Conservation (phyloP, 805 yeast genomes). For the Pichia cabralensis region DNA sequence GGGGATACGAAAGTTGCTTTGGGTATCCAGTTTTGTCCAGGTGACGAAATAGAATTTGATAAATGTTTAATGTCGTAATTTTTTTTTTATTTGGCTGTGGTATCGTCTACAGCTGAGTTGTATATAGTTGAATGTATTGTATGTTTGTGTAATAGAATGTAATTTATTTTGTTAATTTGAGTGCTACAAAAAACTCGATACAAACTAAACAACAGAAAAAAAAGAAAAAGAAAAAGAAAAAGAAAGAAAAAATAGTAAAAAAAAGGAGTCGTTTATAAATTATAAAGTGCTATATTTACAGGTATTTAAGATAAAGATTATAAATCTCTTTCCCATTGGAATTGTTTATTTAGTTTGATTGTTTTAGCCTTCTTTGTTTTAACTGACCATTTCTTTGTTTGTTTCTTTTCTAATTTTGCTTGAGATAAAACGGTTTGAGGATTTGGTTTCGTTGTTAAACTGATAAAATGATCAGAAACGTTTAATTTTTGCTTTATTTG, state of each 20-base stretch:
- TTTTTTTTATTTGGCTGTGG: no score
- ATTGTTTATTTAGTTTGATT: constrained; percentile 14
- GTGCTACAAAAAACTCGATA: no score
- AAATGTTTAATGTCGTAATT: no score
- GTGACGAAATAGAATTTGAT: constrained; percentile 13
- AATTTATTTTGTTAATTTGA: no score
- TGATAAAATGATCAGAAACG: constrained; percentile 23
- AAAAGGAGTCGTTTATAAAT: no score
- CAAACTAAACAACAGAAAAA: no score
- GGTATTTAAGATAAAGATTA: constrained; percentile 5
- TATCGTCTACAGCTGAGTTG: neutral
- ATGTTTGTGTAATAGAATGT: no score
- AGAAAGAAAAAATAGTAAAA: no score
- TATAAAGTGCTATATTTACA: constrained; percentile 6
- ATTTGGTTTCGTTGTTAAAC: constrained; percentile 21
- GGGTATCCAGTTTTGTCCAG: constrained; percentile 19
- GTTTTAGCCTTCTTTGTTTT: constrained; percentile 18
- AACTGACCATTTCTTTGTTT: constrained; percentile 19
- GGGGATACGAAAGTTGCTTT: constrained; percentile 13
- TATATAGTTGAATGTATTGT: neutral
- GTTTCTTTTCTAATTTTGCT: constrained; percentile 12
- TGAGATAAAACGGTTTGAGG: constrained; percentile 14
- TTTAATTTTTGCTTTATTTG: constrained; percentile 22
- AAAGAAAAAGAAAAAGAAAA: no score
- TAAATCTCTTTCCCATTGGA: constrained; percentile 20